Conservation (phyloP, 192 early-diverging fungal species). For the Coemansia sp. region DNA sequence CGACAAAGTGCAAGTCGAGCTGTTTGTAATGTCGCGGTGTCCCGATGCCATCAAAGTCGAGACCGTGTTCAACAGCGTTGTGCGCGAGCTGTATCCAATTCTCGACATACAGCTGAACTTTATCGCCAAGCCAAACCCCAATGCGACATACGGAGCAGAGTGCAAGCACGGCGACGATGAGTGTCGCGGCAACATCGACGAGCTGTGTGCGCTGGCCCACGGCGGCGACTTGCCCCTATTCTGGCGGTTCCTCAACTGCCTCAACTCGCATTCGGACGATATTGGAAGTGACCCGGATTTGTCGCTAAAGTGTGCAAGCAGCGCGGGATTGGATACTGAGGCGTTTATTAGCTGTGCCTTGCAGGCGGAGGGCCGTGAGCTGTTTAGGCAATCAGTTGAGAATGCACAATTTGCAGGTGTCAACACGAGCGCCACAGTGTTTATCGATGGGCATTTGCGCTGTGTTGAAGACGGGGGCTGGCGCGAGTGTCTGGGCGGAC, state of each 20-base stretch:
- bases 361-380: constrained; percentile 35
- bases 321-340: constrained; percentile 43
- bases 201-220: constrained; percentile 46
- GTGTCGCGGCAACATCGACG: constrained; percentile 53
- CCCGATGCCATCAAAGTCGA: constrained; percentile 63
- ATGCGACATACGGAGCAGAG: constrained; percentile 24
- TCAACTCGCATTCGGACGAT: constrained; percentile 20
- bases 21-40: constrained; percentile 75
- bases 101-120: constrained; percentile 51
- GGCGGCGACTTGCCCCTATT: constrained; percentile 27
- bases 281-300: constrained; percentile 31
- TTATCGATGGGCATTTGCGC: constrained; percentile 55
- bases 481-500: constrained; percentile 38
- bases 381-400: constrained; percentile 54
- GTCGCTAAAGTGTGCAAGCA: constrained; percentile 35
- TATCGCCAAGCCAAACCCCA: constrained; percentile 43
- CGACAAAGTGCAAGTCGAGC: constrained; percentile 55
- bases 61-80: constrained; percentile 25
- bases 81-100: constrained; percentile 48
- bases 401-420: constrained; percentile 53
- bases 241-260: constrained; percentile 43
- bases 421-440: constrained; percentile 59
- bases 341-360: constrained; percentile 45
- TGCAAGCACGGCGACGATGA: constrained; percentile 58
- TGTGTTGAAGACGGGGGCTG: constrained; percentile 66